Base-by-base conservation (phyloP, 2,329 filamentous ascomycete genomes). In the Setomelanomma holmii region DNA sequence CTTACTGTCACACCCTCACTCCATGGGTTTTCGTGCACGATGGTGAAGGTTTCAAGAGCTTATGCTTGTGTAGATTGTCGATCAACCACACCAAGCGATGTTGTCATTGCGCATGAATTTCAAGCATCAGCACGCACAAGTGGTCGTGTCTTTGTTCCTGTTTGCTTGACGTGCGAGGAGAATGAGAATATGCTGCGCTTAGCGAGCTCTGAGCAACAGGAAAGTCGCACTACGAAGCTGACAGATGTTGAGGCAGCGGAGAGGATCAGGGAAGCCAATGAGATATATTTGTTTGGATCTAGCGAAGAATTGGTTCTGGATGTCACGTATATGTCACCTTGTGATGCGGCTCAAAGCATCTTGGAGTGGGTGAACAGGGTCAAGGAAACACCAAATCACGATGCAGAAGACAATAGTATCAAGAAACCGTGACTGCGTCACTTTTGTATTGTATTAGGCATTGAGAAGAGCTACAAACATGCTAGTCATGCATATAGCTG, bases 381-480 rank as follows among this genome's bases (percentile, higher is more conserved):
- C 23, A 30, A 5, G 12, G 20, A 23, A 46, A 22, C 20, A 39
- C 14, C 19, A 12, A 30, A 54, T 39, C 36, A 45, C 40, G 12
- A 33, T 12, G 19, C 21, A 23, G 30, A 43, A 34, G 24, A 20
- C 30, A 2, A 22, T 24, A 43, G 8, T 24, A 38, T 4, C 27
- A 50, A 50, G 17, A 14, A 14, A 43, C 27, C 20, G 45, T 48
- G 53, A 54, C 49, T 23, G 53, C 41, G 48, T 49, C 50, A 54
- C 47, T 38, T 51, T 60, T 49, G 30, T 50, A 61, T 60, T 49
- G 30, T 50, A 61, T 61, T 61, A 61, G 40, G 22, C 52, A 58
- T 55, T 51, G 51, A 48, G 51, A 52, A 54, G 45, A 58, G 58
- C 58, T 61, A 63, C 36, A 47, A 35, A 47, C 43, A 49, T 55